Evolutionary conservation across 345 rosid genomes (phyloP), one percentile per base, ranked within the genome.

Genomic region (Gossypium rotundifolium): DNA sequence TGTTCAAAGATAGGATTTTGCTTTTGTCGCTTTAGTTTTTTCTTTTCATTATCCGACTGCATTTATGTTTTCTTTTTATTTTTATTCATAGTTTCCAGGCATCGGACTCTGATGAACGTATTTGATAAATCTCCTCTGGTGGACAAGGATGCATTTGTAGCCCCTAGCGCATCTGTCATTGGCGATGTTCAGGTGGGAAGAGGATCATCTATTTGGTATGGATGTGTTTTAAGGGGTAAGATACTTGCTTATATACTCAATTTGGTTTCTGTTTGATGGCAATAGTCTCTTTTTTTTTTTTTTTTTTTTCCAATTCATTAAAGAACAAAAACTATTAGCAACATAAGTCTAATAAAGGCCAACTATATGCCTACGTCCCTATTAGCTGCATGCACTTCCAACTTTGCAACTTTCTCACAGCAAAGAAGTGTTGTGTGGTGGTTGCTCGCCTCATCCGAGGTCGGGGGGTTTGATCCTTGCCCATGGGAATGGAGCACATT

Each of bases 171-270:
- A 46, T 95, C 98, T 40, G 33, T 95, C 78, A 88, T 90, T 57
- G 97, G 99, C 11, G 87, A 95, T 77, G 97, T 92, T 71, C 94
- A 77, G 78, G 88, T 92, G 58, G 97, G 97, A 65, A 84, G 87
- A 70, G 95, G 87, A 71, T 85, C 98, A 9, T 94, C 98, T 29
- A 79, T 94, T 72, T 94, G 98, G 98, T 94, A 94, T 84, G 98
- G 98, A 71, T 94, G 93, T 73, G 98, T 94, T 70, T 79, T 92
- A 73, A 92, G 98, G 86, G 98, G 98, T 94, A 88, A 81, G 80
- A 45, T 69, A 18, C 54, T 61, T 74, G 59, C 59, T 51, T 27
- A 27, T 71, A 12, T 62, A 14, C 45, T 60, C 38, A n/a, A 22
- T 38, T 70, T 64, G 40, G 23, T 33, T 73, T 55, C 9, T 48